Evolutionary conservation across 73 alveolate genomes (phyloP), one percentile per base, ranked within the genome.

Genomic region (Loxodes magnus): DNA sequence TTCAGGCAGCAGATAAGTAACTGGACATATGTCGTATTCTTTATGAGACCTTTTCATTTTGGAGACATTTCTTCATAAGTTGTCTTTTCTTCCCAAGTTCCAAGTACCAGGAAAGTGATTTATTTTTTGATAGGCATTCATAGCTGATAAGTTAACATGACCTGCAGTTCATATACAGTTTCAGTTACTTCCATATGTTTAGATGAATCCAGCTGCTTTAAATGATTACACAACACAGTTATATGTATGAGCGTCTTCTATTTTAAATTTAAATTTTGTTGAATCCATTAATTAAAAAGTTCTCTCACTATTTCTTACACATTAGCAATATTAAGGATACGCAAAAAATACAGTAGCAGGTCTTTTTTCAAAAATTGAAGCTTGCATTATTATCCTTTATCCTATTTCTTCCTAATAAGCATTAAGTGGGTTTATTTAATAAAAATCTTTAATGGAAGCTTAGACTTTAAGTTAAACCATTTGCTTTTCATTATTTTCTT

Each of bases 61-160:
- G 35, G 44, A 49, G 14, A 82, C 64, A 58, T 68, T 56, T 36
- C 82, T 53, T 90, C 94, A 82, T 44, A 81, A 51, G 46, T 41
- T 37, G 26, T 86, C 94, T 56, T 86, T 86, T 33, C 92, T 77
- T 12, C 94, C 90, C 42, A 86, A 31, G 58, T 82, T 74, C 84
- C 94, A 71, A 23, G 83, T 42, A 1, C 90, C 91, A 5, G 96
- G 96, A 35, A 85, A 85, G 50, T 85, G 96, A 41, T 85, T 85
- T 5, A 67, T 51, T 41, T 84, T 85, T 36, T 85, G 62, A 49
- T 37, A 76, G 51, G 61, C 33, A 38, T 76, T 81, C 55, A 85
- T 51, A 21, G 49, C 38, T 51, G 67, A 69, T 5, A 83, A 35
- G 34, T 67, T 58, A 19, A 52, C 60, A 35, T 70, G 44, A 29